Conservation (phyloP, 768 basidiomycete species). For the Pisolithus orientalis region DNA sequence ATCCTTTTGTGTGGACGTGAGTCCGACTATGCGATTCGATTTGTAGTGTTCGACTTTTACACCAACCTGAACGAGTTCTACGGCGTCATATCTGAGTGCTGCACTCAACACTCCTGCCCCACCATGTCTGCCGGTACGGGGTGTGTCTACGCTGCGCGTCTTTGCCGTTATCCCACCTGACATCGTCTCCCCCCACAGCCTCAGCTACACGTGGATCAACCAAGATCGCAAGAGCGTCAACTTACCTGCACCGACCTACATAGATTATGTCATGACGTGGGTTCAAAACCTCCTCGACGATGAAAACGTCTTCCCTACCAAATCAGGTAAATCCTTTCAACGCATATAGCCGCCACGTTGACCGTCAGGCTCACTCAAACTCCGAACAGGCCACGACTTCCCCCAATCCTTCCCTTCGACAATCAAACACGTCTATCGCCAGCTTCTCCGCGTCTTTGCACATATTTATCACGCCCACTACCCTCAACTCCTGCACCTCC, state of each 20-base stretch:
- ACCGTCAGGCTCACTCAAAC: background rate
- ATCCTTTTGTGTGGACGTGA: background rate
- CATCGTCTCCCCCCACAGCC: slow-evolving; percentile 33
- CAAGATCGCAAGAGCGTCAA: slow-evolving; percentile 83
- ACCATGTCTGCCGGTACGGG: slow-evolving; percentile 85
- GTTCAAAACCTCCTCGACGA: slow-evolving; percentile 93
- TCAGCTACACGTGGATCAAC: slow-evolving; percentile 94
- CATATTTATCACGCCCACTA: slow-evolving; percentile 97
- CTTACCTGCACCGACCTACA: slow-evolving; percentile 90
- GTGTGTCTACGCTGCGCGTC: slow-evolving; percentile 40
- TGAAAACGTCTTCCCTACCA: slow-evolving; percentile 91
- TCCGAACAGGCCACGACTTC: slow-evolving; percentile 69
- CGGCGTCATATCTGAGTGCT: slow-evolving; percentile 87
- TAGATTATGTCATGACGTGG: slow-evolving; percentile 97
- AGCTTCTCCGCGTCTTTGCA: slow-evolving; percentile 93
- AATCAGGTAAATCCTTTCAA: slow-evolving; percentile 59
- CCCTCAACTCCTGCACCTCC: slow-evolving; percentile 82
- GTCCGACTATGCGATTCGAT: too few relatives aligned
- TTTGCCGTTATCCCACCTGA: background rate
- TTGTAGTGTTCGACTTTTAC: slow-evolving; percentile 91
- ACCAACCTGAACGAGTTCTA: slow-evolving; percentile 97
- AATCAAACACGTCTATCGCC: slow-evolving; percentile 90
- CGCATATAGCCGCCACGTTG: background rate
- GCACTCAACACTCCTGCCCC: slow-evolving; percentile 84
- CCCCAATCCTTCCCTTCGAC: slow-evolving; percentile 85